Base-by-base conservation (phyloP, 148 eudicot genomes). In the Heliosperma pusillum region DNA sequence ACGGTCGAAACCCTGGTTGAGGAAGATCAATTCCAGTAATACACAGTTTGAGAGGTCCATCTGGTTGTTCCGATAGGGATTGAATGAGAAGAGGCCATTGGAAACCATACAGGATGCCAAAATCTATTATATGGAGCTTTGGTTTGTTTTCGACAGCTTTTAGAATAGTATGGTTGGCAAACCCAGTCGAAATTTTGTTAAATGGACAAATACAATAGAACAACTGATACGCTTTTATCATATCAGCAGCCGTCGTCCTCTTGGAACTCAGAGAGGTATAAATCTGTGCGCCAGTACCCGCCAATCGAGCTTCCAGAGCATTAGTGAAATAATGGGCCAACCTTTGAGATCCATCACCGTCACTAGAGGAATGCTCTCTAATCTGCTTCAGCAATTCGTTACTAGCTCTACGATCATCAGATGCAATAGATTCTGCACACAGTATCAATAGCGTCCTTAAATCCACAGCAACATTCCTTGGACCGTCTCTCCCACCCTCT, bases 81-180 rank as follows among this genome's bases (percentile, higher is more conserved):
- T 86, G 87, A 68, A 88, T 88, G 27, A 88, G 86, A 20, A 71
- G 55, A 9, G 89, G 91, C 91, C 91, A 88, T 52, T 88, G 91
- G 50, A 88, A 86, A 62, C 91, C 91, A 77, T 88, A 84, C 0
- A 72, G 76, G 20, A 88, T 88, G 26, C 91, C 91, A 11, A 88
- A 88, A 81, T 88, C 89, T 58, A 88, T 84, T 30, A 86, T 73
- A 65, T 88, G 91, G 42, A 88, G 80, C 63, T 77, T 84, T 57
- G 75, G 66, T 22, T 76, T 76, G 17, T 82, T 82, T 70, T 61
- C 73, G 29, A 87, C 79, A 33, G 69, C 53, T 19, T 72, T 78
- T 33, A 70, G 10, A 17, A 86, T 86, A 53, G 52, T 68, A 30
- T 69, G 36, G 26, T 72, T 84, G 0, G 89, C 80, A 76, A 77